Base-by-base conservation (phyloP, 164 flowering plant genomes). In the Dillenia turbinata region DNA sequence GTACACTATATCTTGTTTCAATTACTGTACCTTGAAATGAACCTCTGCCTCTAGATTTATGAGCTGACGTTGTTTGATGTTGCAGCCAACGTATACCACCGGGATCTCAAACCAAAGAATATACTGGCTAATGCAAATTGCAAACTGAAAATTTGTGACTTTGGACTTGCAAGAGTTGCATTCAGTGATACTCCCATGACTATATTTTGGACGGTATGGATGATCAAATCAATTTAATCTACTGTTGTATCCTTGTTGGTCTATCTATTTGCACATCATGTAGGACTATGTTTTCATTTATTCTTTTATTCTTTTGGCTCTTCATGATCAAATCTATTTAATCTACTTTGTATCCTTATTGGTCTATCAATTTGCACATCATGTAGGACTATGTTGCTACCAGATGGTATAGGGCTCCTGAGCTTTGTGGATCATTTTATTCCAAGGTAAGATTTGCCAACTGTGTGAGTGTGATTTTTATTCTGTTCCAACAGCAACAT, bases 391-490 rank as follows among this genome's bases (percentile, higher is more conserved):
- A 85, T 69, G 88, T 85, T 69, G 90, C 90, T 19, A 85, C 90
- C 44, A 78, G 90, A 76, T 85, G 90, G 90, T 85, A 85, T 61
- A 79, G 90, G 66, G 90, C 90, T 56, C 90, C 90, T 10, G 90
- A 85, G 73, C 74, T 85, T 44, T 85, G 90, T 68, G 90, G 90
- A 57, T 85, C 90, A 14, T 85, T 85, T 71, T 81, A 65, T 63
- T 75, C 83, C 40, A 85, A 81, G 90, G 90, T 85, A 78, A 68
- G 49, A 44, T 17, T 63, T 58, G 51, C 26, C 47, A 15, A 15
- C 8, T 15, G n/a, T 26, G 10, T 17, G 12, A 19, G 53, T 5
- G 12, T 15, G 47, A 9, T 26, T 12, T 52, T 9, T 64, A 14
- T 46, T 47, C 9, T 12, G 47, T 44, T n/a, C 47, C 48, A 50